A percentile compares a stretch with the other conserved stretches of the same genome.
phyloP scores from a whole-genome alignment of 1,139 yeast genomes.

The Ogataea hybrid region DNA sequence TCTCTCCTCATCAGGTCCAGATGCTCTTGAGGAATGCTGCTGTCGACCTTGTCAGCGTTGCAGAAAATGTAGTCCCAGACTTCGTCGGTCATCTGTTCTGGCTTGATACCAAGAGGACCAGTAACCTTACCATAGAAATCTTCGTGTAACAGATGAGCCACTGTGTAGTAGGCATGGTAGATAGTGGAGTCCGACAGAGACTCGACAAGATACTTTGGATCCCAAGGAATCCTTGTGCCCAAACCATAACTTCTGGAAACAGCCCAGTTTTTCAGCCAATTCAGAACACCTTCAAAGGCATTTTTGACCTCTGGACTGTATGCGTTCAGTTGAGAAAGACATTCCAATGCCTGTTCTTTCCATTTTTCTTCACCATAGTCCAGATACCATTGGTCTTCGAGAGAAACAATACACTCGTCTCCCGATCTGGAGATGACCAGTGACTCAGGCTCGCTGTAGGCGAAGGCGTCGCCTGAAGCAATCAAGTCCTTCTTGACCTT shows the following conservation, averaged over 20 bases:
- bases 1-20: slow-evolving; percentile 82
- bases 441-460: slow-evolving; percentile 93
- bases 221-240: slow-evolving; percentile 98
- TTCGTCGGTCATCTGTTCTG: slow-evolving; percentile 89
- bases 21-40: slow-evolving; percentile 65
- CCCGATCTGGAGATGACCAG: slow-evolving; percentile 92
- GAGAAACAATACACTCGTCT: slow-evolving; percentile 93
- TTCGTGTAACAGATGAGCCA: slow-evolving; percentile 79
- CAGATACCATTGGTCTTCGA: slow-evolving; percentile 98
- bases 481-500: slow-evolving; percentile 82
- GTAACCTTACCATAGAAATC: slow-evolving; percentile 79
- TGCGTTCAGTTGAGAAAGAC: slow-evolving; percentile 74
- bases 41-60: slow-evolving; percentile 57
- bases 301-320: slow-evolving; percentile 83
- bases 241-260: slow-evolving; percentile 95
- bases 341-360: slow-evolving; percentile 83
- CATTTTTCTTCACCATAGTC: slow-evolving; percentile 96
- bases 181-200: slow-evolving; percentile 95
- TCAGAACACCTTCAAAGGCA: slow-evolving; percentile 91
- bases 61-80: slow-evolving; percentile 91
- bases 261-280: slow-evolving; percentile 99
- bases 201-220: slow-evolving; percentile 87
- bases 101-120: slow-evolving; percentile 72
- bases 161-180: slow-evolving; percentile 94
- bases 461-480: slow-evolving; percentile 76